These are phyloP conservation scores for Marsdenia floribunda DNA, from an alignment of 257 asterid genomes.

Conservation along the genomic window DNA sequence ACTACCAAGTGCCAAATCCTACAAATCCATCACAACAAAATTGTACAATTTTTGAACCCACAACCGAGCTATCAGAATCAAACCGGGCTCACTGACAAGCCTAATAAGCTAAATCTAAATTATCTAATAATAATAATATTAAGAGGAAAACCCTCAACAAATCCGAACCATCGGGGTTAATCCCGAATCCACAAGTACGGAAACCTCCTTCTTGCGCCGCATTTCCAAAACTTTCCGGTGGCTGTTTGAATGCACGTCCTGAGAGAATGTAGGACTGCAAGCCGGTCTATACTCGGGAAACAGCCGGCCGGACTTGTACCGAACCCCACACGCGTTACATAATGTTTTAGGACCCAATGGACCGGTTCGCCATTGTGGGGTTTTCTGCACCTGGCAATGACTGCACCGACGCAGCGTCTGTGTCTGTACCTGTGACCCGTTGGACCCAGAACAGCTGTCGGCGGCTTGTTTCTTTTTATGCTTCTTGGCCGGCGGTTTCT, in stretches of 20 bases:
- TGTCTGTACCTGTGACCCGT: conserved; percentile 5
- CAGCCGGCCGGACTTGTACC: conserved; percentile 37
- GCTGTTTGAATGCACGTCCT: conserved; percentile 29
- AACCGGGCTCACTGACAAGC: conserved; percentile 13
- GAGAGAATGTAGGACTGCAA: conserved; percentile 37
- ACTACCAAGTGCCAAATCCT: too few species aligned
- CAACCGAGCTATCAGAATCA: conserved; percentile 16
- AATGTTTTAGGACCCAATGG: conserved; percentile 37
- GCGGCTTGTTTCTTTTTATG: conserved; percentile 17
- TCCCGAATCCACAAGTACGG: conserved; percentile 19
- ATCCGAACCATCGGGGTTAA: conserved; percentile 20
- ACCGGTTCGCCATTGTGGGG: conserved; percentile 40
- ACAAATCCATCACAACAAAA: conserved; percentile 20
- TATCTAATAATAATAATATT: not conserved
- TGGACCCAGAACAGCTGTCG: conserved; percentile 15
- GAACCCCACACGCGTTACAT: conserved; percentile 44
- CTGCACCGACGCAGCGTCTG: conserved; percentile 27
- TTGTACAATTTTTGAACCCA: conserved; percentile 18
- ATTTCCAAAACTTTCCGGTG: conserved; percentile 39
- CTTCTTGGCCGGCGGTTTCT: conserved; percentile 24
- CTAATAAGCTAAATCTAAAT: not conserved
- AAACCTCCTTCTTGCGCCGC: conserved; percentile 29
- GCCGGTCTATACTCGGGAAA: conserved; percentile 42
- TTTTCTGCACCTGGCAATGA: conserved; percentile 34
- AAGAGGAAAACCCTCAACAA: conserved; percentile 11